Evolutionary conservation across 2,329 filamentous ascomycete species (phyloP).

Genomic region (Pochonia chlamydosporia): DNA sequence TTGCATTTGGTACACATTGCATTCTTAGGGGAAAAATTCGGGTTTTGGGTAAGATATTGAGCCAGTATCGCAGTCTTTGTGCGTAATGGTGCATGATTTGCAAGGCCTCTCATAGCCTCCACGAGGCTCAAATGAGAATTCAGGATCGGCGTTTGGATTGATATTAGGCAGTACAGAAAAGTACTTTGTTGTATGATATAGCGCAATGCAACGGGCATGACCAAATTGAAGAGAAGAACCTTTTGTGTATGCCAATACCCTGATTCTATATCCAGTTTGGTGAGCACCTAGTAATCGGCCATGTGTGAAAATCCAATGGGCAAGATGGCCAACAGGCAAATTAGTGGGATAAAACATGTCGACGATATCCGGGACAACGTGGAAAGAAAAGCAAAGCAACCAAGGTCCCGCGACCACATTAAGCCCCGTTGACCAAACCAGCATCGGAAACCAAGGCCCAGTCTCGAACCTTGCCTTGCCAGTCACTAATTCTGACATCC

Average conservation of each 20-base stretch:
- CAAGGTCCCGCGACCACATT: too few relatives aligned
- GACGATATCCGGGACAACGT: neutral
- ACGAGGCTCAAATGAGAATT: neutral
- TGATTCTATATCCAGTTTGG: neutral
- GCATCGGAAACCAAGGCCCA: slow-evolving; percentile 47
- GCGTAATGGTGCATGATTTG: neutral
- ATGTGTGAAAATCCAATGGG: neutral
- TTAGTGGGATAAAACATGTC: neutral
- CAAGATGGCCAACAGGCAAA: neutral
- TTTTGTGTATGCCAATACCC: neutral
- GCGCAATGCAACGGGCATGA: neutral
- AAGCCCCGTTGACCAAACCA: slow-evolving; percentile 34
- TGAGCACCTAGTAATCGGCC: neutral
- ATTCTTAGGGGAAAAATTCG: neutral
- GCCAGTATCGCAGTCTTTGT: neutral
- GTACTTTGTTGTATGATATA: neutral
- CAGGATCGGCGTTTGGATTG: neutral
- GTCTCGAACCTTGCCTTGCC: slow-evolving; percentile 89
- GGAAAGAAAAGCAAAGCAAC: too few relatives aligned
- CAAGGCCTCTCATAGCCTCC: neutral
- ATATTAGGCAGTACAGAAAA: neutral
- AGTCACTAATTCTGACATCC: slow-evolving; percentile 85
- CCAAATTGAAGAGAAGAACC: neutral
- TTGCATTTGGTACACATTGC: neutral
- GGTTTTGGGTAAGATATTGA: neutral